Evolutionary conservation across 2,329 filamentous ascomycete genomes (phyloP).

Genomic region (Fusarium fracticaudum): DNA sequence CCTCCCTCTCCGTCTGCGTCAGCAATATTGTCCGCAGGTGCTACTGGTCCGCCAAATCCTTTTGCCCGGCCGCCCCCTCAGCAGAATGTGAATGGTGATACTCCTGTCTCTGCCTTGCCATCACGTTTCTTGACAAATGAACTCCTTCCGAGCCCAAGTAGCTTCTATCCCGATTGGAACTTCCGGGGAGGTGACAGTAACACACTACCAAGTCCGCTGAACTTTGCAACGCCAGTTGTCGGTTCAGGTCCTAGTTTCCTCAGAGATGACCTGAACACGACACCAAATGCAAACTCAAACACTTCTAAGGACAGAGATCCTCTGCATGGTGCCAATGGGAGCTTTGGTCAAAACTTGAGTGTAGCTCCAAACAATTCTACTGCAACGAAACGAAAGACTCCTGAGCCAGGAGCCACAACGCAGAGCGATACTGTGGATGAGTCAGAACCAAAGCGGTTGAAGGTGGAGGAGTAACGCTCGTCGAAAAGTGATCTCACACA

Average conservation of each 20-base stretch:
- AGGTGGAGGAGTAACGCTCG: conserved; percentile 54
- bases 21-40: conserved; percentile 87
- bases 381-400: conserved; percentile 65
- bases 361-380: conserved; percentile 31
- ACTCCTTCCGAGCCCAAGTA: conserved; percentile 88
- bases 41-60: conserved; percentile 91
- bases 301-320: conserved; percentile 12
- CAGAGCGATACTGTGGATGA: conserved; percentile 54
- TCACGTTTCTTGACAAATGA: conserved; percentile 90
- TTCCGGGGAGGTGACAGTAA: conserved; percentile 78
- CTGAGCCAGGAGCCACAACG: conserved; percentile 57
- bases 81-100: conserved; percentile 63
- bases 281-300: conserved; percentile 23
- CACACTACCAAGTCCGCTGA: conserved; percentile 90
- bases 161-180: conserved; percentile 93
- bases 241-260: conserved; percentile 71
- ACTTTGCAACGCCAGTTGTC: conserved; percentile 84
- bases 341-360: conserved; percentile 30
- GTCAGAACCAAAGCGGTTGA: conserved; percentile 63
- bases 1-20: conserved; percentile 92
- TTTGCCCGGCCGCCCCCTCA: conserved; percentile 90
- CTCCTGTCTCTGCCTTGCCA: conserved; percentile 92
- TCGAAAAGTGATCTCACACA: not conserved
- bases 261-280: conserved; percentile 56
- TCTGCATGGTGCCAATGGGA: conserved; percentile 11